These are phyloP conservation scores for Glycine latifolia DNA, from an alignment of 306 rosid genomes.

Conservation along the genomic window DNA sequence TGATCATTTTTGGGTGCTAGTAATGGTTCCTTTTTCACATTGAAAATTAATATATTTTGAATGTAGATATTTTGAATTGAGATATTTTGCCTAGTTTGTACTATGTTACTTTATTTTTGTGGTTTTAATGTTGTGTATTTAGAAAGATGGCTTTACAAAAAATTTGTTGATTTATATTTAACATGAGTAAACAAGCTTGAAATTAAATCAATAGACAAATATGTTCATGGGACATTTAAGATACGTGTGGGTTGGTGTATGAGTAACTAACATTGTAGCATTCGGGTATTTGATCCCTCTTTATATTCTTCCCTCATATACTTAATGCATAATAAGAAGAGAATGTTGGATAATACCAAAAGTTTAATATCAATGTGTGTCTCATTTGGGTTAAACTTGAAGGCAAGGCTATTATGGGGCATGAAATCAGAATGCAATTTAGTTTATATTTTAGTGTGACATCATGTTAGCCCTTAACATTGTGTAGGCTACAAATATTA, in stretches of 20 bases:
- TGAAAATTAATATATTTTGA: too few species aligned
- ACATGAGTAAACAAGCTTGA: slow-evolving; percentile 13
- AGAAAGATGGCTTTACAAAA: background rate
- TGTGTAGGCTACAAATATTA: background rate
- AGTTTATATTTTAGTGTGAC: background rate
- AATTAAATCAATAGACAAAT: background rate
- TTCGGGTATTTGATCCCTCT: background rate
- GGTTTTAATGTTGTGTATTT: too few species aligned
- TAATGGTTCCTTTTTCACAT: too few species aligned
- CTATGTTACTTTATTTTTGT: too few species aligned
- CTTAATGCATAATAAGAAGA: background rate
- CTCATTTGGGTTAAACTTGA: slow-evolving; percentile 53
- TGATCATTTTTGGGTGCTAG: too few species aligned
- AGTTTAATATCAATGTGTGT: slow-evolving; percentile 18
- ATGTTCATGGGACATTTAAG: background rate
- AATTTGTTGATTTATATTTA: background rate
- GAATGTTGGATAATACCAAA: background rate
- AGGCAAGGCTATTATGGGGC: slow-evolving; percentile 46
- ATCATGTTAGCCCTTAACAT: background rate
- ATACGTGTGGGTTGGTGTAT: slow-evolving; percentile 31
- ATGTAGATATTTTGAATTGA: too few species aligned
- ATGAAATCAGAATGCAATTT: background rate
- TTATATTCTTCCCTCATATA: background rate
- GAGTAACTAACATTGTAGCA: slow-evolving; percentile 34
- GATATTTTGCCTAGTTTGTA: too few species aligned